These are phyloP conservation scores for Amanita subjunquillea DNA, from an alignment of 768 basidiomycete species.

Conservation along the genomic window DNA sequence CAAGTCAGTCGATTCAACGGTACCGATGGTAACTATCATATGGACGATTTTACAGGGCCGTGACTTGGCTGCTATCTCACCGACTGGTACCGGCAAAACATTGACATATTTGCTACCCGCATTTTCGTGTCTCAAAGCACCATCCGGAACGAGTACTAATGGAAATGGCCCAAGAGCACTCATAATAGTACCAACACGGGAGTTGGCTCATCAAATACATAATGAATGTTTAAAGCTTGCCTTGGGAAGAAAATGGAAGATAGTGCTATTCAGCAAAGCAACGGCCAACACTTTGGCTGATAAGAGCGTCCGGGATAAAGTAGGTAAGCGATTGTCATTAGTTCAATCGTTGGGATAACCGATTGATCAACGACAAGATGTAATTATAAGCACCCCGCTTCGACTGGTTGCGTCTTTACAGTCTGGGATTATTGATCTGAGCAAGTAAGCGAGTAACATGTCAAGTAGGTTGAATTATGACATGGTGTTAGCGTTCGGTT, in stretches of 20 bases:
- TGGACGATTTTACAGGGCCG: conserved; percentile 37
- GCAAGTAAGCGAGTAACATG: conserved; percentile 46
- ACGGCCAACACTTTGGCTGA: conserved; percentile 76
- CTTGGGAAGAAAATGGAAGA: conserved; percentile 74
- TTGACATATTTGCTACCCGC: conserved; percentile 85
- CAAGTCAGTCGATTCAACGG: conserved; percentile 36
- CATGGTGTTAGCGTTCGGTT: conserved; percentile 60
- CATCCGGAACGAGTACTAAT: conserved; percentile 36
- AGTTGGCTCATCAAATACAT: conserved; percentile 92
- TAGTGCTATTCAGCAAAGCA: conserved; percentile 80
- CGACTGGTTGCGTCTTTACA: conserved; percentile 77
- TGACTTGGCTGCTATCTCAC: conserved; percentile 90
- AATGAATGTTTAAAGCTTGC: conserved; percentile 83
- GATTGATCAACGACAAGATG: conserved; percentile 36
- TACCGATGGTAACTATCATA: neutral
- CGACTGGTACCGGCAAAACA: conserved; percentile 97
- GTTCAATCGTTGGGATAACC: conserved; percentile 2
- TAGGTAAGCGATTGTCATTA: conserved; percentile 38
- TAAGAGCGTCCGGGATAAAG: conserved; percentile 63
- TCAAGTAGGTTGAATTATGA: neutral
- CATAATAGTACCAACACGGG: conserved; percentile 85
- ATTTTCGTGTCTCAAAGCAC: conserved; percentile 47
- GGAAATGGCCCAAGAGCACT: conserved; percentile 66
- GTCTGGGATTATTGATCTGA: conserved; percentile 50
- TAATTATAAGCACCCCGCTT: conserved; percentile 89